Evolutionary conservation across 495 filamentous ascomycete species (phyloP), one percentile per base, ranked within the genome.

Genomic region (Penicillium salamii): DNA sequence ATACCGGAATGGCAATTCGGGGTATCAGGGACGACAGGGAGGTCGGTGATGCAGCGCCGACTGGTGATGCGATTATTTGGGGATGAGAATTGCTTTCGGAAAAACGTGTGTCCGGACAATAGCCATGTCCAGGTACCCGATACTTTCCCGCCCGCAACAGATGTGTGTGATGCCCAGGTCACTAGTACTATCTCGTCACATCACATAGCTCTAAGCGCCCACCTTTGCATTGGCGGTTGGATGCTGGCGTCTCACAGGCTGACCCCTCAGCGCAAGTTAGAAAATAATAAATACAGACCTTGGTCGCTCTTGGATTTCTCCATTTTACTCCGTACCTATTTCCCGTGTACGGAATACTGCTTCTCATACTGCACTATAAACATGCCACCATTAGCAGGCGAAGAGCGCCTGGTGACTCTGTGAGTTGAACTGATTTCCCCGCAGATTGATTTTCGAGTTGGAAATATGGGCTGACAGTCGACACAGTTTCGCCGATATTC

Each of bases 401-500:
- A 95, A 72, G 88, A 90, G 60, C 78, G 83, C 48, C 71, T 90
- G 48, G 76, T 88, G 57, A 91, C 87, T 11, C 79, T 91, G 90
- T 95, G 68, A 83, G 86, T 65, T 14, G 17, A 42, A 33, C 48
- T 52, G 37, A 51, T 33, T 54, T 59, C 62, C 59, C 58, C 61
- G 55, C 63, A 62, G 26, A 11, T 19, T 18, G 13, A 19, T 19
- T 31, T 9, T 5, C 12, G 29, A 3, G 15, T 21, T 15, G 24
- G 45, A 37, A 18, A 14, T 19, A 43, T 54, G 53, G 32, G 53
- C 38, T 36, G 15, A 31, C 13, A 36, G 37, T 44, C 41, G 15
- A 15, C 13, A 34, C 67, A 96, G 91, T 59, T 95, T 90, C 62
- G 89, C 84, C 15, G 91, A 96, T 64, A 75, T 95, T 36, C 91